Base-by-base conservation (phyloP, 78 protist species). In the Goniomonas avonlea region DNA sequence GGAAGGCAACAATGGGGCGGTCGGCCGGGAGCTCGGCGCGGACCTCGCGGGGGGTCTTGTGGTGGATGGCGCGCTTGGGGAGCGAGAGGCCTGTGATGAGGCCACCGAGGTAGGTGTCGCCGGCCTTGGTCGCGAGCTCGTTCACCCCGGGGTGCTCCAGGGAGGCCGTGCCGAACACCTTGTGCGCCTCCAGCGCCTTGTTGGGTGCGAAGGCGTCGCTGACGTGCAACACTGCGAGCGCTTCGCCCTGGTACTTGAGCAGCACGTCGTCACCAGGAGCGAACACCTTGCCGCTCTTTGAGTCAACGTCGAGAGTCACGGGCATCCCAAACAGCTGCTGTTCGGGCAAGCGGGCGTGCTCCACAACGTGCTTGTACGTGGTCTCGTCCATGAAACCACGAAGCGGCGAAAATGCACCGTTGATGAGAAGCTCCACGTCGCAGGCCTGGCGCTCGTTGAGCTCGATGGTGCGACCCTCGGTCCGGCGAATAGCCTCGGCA, bases 91-190 rank as follows among this genome's bases (percentile, higher is more conserved):
- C 87, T 61, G 39, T 25, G 34, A 92, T 39, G 47, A 32, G 34
- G 31, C 95, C 95, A 13, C 91, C 91, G 47, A 92, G 25, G 81
- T 92, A 92, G 82, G 53, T 77, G 45, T 83, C 60, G 4, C 87
- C 92, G 29, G 86, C 79, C 69, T 90, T 84, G 7, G 55, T 79
- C 32, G 88, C 71, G 31, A 92, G 80, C 59, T 61, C 68, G 32
- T 34, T 38, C 60, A 84, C 92, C 41, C 95, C 94, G 39, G 97
- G 97, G 77, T 94, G 97, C 82, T 89, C 94, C 29, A 83, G 85
- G 37, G 85, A 80, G 43, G 88, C 75, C 18, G 92, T 77, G 73
- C 94, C 92, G 85, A 82, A 77, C 85, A 80, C 25, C 41, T 78
- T 29, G 70, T 66, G 9, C 84, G 90, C 68, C 82, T 89, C 93